Base-by-base conservation (phyloP, 805 yeast genomes). In the Teunomyces aglyptinius region DNA sequence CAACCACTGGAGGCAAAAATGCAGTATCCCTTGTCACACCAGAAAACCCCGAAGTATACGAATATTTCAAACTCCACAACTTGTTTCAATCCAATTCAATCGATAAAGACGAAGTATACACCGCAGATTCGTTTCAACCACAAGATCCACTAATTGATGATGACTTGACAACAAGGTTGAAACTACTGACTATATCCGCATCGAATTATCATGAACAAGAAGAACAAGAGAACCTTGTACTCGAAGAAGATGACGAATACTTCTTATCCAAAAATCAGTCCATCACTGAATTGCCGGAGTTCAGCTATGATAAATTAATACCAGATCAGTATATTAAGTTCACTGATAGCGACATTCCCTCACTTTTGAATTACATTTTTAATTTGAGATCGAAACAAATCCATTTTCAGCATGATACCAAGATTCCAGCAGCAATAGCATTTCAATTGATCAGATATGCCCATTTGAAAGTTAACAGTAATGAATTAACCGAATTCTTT, bases 371-470 rank as follows among this genome's bases (percentile, higher is more conserved):
- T 49, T 78, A 71, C 50, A 66, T 78, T 16, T 77, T 78, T 48
- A 55, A 58, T 12, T 57, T 80, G 35, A 73, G 80, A 52, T 74
- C 71, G 19, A 64, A 73, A 5, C 60, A 68, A 33, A 39, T 57
- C 1, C 46, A 61, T 5, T 56, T 47, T 38, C 81, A 76, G 47
- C 79, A 76, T 48, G 73, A 74, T 39, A 65, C 84, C 4, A 70
- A 76, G 27, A 67, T 81, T 19, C 89, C 92, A 0, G 90, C 94
- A 0, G 81, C 87, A 1, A 73, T 85, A 5, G 65, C 85, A 0
- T 86, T 76, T 54, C 92, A 86, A 60, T 76, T 86, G 57, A 61
- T 85, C n/a, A 67, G 92, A 53, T 86, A 82, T 57, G 81, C 89
- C 1, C 83, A 81, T 52, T 71, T 72, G 46, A 77, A 78, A 52